These are phyloP conservation scores for Mycogone perniciosa DNA, from an alignment of 2,329 filamentous ascomycete genomes.

Conservation along the genomic window DNA sequence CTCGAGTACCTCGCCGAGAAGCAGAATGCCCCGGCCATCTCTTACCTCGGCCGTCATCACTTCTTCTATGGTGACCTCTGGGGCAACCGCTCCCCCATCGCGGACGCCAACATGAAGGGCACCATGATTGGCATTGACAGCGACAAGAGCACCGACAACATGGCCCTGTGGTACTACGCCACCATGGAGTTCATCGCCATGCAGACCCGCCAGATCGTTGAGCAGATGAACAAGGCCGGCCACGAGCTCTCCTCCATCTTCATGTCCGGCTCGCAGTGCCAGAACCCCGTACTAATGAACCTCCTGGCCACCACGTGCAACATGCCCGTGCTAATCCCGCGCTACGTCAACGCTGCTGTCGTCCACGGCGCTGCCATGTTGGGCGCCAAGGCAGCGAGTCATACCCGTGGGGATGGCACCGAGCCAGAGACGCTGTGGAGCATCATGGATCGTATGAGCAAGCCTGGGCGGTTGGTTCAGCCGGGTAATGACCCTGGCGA, in stretches of 20 bases:
- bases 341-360: constrained; percentile 91
- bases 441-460: constrained; percentile 97
- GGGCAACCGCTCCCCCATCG: constrained; percentile 91
- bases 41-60: constrained; percentile 84
- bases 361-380: constrained; percentile 98
- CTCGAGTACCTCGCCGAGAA: constrained; percentile 69
- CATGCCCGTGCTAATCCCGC: constrained; percentile 89
- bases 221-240: constrained; percentile 85
- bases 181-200: constrained; percentile 98
- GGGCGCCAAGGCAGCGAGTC: constrained; percentile 91
- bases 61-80: constrained; percentile 99
- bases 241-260: constrained; percentile 90
- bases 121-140: constrained; percentile 79
- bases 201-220: constrained; percentile 92
- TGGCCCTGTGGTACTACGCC: constrained; percentile 88
- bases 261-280: constrained; percentile 97
- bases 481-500: constrained; percentile 66
- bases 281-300: constrained; percentile 87
- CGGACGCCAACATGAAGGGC: constrained; percentile 88
- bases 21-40: constrained; percentile 64
- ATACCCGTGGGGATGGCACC: constrained; percentile 56
- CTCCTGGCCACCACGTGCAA: constrained; percentile 84
- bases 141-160: constrained; percentile 79
- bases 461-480: constrained; percentile 77
- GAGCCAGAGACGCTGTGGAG: constrained; percentile 85